Conservation (phyloP, 2,329 filamentous ascomycete genomes). For the Pseudonectria foliicola region DNA sequence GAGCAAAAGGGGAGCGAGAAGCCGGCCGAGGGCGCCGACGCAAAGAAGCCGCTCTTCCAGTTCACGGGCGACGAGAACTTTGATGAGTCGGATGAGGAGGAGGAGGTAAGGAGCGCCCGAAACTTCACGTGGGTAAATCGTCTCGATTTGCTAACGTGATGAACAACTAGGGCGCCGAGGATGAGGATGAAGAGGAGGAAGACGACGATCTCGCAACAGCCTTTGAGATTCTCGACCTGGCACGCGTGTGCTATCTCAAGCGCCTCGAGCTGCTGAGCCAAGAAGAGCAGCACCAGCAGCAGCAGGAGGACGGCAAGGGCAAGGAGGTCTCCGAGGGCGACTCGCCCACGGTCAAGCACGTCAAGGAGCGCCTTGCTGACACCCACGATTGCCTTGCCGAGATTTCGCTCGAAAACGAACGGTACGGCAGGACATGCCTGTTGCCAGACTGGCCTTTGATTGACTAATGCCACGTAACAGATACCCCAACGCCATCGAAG, state of each 20-base stretch:
- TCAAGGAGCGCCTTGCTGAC: constrained; percentile 84
- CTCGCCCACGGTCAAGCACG: constrained; percentile 42
- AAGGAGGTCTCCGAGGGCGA: constrained; percentile 36
- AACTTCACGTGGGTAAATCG: not conserved
- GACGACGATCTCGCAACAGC: constrained; percentile 71
- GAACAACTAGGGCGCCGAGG: constrained; percentile 22
- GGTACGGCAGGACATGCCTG: constrained; percentile 33
- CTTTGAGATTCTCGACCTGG: constrained; percentile 77
- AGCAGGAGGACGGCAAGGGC: constrained; percentile 32
- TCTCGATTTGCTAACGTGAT: constrained; percentile 6
- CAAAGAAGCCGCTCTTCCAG: constrained; percentile 76
- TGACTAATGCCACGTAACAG: constrained; percentile 28
- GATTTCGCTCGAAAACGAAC: constrained; percentile 94
- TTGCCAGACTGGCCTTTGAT: not conserved
- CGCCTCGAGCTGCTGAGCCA: constrained; percentile 37
- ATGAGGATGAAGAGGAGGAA: constrained; percentile 47
- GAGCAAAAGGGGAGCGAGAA: constrained; percentile 37
- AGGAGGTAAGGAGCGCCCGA: constrained; percentile 30
- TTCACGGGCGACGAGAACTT: constrained; percentile 94
- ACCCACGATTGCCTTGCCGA: constrained; percentile 91
- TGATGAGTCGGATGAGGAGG: constrained; percentile 72
- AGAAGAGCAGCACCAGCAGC: constrained; percentile 26
- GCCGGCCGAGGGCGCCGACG: constrained; percentile 28
- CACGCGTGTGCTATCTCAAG: constrained; percentile 58
- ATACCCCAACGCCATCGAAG: constrained; percentile 79